Conservation (phyloP, 2,329 filamentous ascomycete species). For the Ophiostoma himal-ulmi region DNA sequence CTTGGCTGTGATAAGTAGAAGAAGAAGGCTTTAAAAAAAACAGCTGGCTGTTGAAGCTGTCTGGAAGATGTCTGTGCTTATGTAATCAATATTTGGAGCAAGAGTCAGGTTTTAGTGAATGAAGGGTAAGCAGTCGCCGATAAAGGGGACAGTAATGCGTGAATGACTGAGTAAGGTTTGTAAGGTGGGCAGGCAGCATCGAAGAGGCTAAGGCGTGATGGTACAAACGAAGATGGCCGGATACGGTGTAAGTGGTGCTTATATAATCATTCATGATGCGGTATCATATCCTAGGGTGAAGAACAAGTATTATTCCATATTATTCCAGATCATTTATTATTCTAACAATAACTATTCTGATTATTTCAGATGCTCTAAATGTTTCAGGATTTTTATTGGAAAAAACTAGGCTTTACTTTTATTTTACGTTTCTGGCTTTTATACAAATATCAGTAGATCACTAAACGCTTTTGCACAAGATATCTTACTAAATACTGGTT, state of each 20-base stretch:
- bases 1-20: too few relatives aligned
- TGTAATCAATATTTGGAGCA: background rate
- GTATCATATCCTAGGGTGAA: too few relatives aligned
- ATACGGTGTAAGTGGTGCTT: conserved; percentile 8
- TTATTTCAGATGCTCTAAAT: too few relatives aligned
- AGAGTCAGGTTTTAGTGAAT: background rate
- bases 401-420: too few relatives aligned
- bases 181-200: background rate
- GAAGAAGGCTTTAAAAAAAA: background rate
- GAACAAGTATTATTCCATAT: too few relatives aligned
- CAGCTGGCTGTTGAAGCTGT: background rate
- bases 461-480: too few relatives aligned
- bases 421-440: too few relatives aligned
- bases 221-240: conserved; percentile 1
- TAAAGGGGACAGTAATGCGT: background rate
- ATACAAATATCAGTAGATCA: too few relatives aligned
- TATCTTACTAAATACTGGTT: too few relatives aligned
- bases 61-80: background rate
- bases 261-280: background rate
- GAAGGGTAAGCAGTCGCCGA: background rate
- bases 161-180: background rate
- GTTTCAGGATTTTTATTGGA: too few relatives aligned
- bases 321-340: too few relatives aligned
- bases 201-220: background rate
- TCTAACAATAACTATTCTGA: too few relatives aligned